These are phyloP conservation scores for Gyrodon lividus DNA, from an alignment of 768 basidiomycete species.

Conservation along the genomic window DNA sequence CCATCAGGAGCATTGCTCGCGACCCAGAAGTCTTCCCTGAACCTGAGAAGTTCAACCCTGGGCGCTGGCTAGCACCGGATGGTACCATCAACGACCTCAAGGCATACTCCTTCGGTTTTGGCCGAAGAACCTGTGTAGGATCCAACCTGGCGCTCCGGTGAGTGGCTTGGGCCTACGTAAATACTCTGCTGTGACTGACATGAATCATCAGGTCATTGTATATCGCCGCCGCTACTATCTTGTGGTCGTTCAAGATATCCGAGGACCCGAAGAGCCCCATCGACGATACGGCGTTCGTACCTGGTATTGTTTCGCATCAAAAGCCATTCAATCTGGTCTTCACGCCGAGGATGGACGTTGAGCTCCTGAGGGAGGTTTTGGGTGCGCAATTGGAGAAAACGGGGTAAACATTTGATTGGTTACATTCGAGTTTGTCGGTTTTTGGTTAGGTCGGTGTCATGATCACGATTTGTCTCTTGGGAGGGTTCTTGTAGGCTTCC, in stretches of 20 bases:
- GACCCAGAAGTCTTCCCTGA: slow-evolving; percentile 28
- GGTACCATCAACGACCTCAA: slow-evolving; percentile 49
- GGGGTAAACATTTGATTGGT: neutral
- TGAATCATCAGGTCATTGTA: slow-evolving; percentile 54
- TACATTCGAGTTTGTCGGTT: neutral
- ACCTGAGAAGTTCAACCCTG: slow-evolving; percentile 53
- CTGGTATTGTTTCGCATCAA: slow-evolving; percentile 63
- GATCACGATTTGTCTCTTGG: no score
- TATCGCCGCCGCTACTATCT: slow-evolving; percentile 56
- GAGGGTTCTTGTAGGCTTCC: no score
- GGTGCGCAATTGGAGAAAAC: neutral
- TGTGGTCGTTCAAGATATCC: slow-evolving; percentile 61
- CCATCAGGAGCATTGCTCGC: slow-evolving; percentile 21
- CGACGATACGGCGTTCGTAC: slow-evolving; percentile 59
- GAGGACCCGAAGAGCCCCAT: slow-evolving; percentile 52
- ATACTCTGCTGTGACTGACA: neutral
- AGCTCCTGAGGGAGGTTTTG: slow-evolving; percentile 14
- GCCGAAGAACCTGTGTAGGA: slow-evolving; percentile 34
- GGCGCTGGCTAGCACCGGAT: slow-evolving; percentile 49
- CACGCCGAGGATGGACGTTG: slow-evolving; percentile 33
- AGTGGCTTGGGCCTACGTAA: neutral
- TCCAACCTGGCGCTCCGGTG: slow-evolving; percentile 26
- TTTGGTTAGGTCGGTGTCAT: no score
- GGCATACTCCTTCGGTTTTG: slow-evolving; percentile 55
- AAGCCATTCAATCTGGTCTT: slow-evolving; percentile 57